Percentiles rank a stretch among this genome's conserved stretches.
Evolutionary conservation across 805 yeast genomes (phyloP).

Genomic region (Yarrowia porcina): DNA sequence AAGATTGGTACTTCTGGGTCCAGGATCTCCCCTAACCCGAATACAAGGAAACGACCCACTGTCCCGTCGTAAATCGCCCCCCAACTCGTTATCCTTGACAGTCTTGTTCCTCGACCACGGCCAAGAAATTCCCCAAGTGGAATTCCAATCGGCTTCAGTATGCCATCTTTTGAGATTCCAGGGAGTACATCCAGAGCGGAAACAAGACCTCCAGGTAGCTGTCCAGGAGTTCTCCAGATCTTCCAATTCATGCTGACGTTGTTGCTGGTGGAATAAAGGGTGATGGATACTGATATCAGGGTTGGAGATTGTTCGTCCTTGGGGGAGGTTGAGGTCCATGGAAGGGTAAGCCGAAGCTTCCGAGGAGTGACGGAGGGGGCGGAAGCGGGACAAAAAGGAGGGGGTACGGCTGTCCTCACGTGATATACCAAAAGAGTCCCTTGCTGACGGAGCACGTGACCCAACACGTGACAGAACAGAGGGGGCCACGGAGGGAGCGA

Average conservation of each 20-base stretch:
- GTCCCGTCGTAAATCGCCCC: background rate
- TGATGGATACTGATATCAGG: constrained; percentile 4
- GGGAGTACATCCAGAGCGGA: background rate
- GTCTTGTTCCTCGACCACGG: constrained; percentile 5
- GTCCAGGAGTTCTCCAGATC: background rate
- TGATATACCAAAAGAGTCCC: background rate
- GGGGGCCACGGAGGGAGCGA: too few species aligned
- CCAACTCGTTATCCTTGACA: background rate
- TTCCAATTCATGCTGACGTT: constrained; percentile 4
- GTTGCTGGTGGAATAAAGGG: constrained; percentile 12
- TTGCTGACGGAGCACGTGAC: background rate
- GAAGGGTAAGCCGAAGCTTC: background rate
- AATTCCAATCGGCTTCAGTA: constrained; percentile 17
- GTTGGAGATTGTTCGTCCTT: background rate
- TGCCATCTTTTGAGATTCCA: constrained; percentile 18
- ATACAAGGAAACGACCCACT: background rate
- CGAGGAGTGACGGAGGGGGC: background rate
- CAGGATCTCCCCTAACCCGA: constrained; percentile 13
- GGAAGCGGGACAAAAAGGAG: background rate
- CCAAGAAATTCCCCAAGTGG: constrained; percentile 8
- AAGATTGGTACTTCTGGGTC: background rate
- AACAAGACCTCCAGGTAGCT: background rate
- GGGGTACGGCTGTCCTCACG: background rate
- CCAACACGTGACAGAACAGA: background rate
- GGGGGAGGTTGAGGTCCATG: constrained; percentile 9